Evolutionary conservation across 495 filamentous ascomycete genomes (phyloP).

Genomic region (Astrothelium subdiscretum): DNA sequence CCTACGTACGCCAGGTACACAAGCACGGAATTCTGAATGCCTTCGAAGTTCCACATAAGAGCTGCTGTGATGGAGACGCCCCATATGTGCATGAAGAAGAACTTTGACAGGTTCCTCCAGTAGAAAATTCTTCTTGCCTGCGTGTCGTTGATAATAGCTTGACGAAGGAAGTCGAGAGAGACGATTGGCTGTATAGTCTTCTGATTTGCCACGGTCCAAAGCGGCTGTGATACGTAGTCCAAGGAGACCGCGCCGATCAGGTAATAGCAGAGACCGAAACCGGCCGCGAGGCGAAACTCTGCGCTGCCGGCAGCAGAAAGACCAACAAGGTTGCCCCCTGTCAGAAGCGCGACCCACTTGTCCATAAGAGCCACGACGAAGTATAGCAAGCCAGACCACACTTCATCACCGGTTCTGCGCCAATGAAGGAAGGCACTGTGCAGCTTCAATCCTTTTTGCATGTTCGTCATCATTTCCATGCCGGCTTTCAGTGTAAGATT

Average conservation of each 20-base stretch:
- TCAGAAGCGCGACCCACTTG: slow-evolving; percentile 45
- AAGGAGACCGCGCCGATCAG: slow-evolving; percentile 48
- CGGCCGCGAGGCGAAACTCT: slow-evolving; percentile 39
- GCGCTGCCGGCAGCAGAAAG: slow-evolving; percentile 31
- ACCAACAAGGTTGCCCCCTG: slow-evolving; percentile 35
- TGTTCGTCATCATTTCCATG: slow-evolving; percentile 39
- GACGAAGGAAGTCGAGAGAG: slow-evolving; percentile 19
- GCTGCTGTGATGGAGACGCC: slow-evolving; percentile 38
- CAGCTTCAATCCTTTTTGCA: slow-evolving; percentile 46
- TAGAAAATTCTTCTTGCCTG: slow-evolving; percentile 41
- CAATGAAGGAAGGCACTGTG: slow-evolving; percentile 53
- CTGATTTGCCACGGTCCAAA: slow-evolving; percentile 39
- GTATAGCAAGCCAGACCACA: slow-evolving; percentile 46
- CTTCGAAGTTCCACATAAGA: slow-evolving; percentile 45
- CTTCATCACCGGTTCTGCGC: slow-evolving; percentile 45
- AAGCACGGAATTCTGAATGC: slow-evolving; percentile 29
- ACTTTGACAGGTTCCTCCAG: slow-evolving; percentile 41
- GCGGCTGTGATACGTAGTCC: slow-evolving; percentile 45
- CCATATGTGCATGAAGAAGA: slow-evolving; percentile 47
- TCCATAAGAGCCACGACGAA: slow-evolving; percentile 49
- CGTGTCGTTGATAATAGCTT: slow-evolving; percentile 36
- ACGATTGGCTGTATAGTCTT: slow-evolving; percentile 13
- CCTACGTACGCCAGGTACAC: slow-evolving; percentile 43
- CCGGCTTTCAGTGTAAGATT: slow-evolving; percentile 48
- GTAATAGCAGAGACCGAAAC: slow-evolving; percentile 49